Base-by-base conservation (phyloP, 2,329 filamentous ascomycete genomes). In the Ophiostoma tasmaniense region DNA sequence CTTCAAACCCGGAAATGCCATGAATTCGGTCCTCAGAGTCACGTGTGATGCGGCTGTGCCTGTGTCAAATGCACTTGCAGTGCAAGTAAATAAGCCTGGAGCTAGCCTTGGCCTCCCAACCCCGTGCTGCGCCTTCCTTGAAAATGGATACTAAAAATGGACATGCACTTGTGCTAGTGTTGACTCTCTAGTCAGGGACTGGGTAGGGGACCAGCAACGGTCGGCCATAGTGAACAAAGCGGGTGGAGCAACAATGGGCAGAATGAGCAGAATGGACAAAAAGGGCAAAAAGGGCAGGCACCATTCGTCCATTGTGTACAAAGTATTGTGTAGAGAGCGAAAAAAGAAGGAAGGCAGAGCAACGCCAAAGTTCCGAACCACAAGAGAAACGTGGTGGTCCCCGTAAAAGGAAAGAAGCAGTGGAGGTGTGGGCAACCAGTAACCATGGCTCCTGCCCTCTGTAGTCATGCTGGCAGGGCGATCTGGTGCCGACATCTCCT, bases 71-170 rank as follows among this genome's bases (percentile, higher is more conserved):
- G 45, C 45, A 25, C 45, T 52, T 52, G 45, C 22, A n/a, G 45
- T 55, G 50, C 17, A 25, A 22, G 50, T 10, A 55, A n/a, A 55
- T 33, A 55, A 22, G 50, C 50, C 50, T 55, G 13, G 11, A 14
- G 22, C n/a, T 22, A 25, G n/a, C 20, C 11, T 45, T 11, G n/a
- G 5, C 22, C 11, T 25, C 11, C 50, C 50, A 55, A 22, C 50
- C 50, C 50, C 50, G 50, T 55, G 50, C 50, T 55, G 50, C 50
- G 50, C 50, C 50, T 55, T 55, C 50, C 50, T 55, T 55, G 50
- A 55, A 55, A 55, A 55, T 55, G 50, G 50, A 55, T 55, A 55
- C 50, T 25, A 25, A 55, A 55, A 28, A 55, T 55, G 50, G 50
- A 52, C 20, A 52, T n/a, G 45, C 45, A 42, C 39, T 42, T 42